These are phyloP conservation scores for Beauveria brongniartii DNA, from an alignment of 2,329 filamentous ascomycete species.

Conservation along the genomic window DNA sequence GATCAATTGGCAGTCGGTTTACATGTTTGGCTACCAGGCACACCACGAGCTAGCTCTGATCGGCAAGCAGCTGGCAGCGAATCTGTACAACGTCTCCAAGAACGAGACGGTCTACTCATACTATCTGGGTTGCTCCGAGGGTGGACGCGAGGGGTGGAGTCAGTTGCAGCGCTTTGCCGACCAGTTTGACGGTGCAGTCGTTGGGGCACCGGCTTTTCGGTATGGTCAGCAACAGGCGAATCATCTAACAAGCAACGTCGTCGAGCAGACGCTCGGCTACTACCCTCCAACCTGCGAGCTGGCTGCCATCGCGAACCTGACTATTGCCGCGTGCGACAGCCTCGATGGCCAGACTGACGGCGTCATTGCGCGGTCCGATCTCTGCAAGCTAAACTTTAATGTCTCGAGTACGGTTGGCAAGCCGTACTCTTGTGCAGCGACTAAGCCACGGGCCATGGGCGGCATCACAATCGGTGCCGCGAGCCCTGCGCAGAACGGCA, in stretches of 20 bases:
- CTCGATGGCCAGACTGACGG: neutral
- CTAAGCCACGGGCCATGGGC: slow-evolving; percentile 13
- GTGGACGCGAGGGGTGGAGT: slow-evolving; percentile 39
- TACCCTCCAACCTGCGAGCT: slow-evolving; percentile 22
- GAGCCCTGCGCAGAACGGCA: slow-evolving; percentile 24
- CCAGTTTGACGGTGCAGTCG: slow-evolving; percentile 36
- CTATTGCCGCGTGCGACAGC: neutral
- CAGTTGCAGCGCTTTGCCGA: slow-evolving; percentile 44
- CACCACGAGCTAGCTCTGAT: slow-evolving; percentile 28
- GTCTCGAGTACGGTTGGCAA: slow-evolving; percentile 23
- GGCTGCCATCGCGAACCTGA: neutral
- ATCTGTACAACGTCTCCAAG: slow-evolving; percentile 29
- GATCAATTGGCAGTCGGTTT: slow-evolving; percentile 26
- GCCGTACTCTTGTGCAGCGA: slow-evolving; percentile 23
- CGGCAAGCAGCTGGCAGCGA: slow-evolving; percentile 34
- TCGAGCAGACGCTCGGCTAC: slow-evolving; percentile 32
- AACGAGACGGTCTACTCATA: slow-evolving; percentile 33
- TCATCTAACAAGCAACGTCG: slow-evolving; percentile 30
- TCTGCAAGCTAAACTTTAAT: slow-evolving; percentile 24
- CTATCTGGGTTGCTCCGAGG: slow-evolving; percentile 47
- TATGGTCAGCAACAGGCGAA: slow-evolving; percentile 37
- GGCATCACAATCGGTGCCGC: slow-evolving; percentile 9
- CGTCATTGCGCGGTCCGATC: neutral
- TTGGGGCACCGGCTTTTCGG: slow-evolving; percentile 41
- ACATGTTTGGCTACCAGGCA: slow-evolving; percentile 31